Evolutionary conservation across 202 grass and related monocot genomes (phyloP).

Genomic region (Musa balbisiana): DNA sequence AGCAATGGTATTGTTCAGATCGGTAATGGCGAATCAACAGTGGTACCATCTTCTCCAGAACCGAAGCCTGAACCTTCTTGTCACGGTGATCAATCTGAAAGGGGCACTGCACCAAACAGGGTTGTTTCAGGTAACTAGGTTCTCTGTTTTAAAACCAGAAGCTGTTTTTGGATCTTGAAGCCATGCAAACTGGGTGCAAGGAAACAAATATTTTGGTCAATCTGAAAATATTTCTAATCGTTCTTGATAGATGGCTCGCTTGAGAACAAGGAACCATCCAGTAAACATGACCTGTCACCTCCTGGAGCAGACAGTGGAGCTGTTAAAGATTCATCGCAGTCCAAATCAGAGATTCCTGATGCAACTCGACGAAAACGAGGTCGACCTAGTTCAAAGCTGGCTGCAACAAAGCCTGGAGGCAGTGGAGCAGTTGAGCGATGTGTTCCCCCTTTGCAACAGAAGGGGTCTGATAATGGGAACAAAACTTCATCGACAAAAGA

Average conservation of each 20-base stretch:
- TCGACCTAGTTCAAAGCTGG: conserved; percentile 26
- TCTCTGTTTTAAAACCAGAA: conserved; percentile 21
- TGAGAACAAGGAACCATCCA: conserved; percentile 7
- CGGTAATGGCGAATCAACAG: conserved; percentile 13
- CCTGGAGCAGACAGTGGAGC: conserved; percentile 25
- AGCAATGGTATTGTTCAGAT: conserved; percentile 11
- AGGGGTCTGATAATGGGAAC: neutral
- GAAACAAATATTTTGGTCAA: neutral
- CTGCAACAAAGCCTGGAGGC: conserved; percentile 33
- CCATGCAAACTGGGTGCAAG: conserved; percentile 18
- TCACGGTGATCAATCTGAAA: conserved; percentile 1
- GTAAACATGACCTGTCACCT: conserved; percentile 18
- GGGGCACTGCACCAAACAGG: neutral
- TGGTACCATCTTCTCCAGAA: conserved; percentile 16
- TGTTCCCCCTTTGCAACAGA: conserved; percentile 7
- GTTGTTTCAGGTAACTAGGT: neutral
- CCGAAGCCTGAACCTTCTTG: conserved; percentile 6
- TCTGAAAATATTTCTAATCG: neutral
- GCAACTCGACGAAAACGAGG: conserved; percentile 32
- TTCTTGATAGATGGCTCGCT: neutral
- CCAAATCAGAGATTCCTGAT: conserved; percentile 12
- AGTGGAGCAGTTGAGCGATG: neutral
- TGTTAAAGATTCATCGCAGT: neutral
- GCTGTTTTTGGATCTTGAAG: conserved; percentile 24
- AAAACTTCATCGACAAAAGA: neutral